A percentile compares a stretch with the other conserved stretches of the same genome.
phyloP scores from a whole-genome alignment of 768 basidiomycete genomes.

The Coprinellus micaceus region DNA sequence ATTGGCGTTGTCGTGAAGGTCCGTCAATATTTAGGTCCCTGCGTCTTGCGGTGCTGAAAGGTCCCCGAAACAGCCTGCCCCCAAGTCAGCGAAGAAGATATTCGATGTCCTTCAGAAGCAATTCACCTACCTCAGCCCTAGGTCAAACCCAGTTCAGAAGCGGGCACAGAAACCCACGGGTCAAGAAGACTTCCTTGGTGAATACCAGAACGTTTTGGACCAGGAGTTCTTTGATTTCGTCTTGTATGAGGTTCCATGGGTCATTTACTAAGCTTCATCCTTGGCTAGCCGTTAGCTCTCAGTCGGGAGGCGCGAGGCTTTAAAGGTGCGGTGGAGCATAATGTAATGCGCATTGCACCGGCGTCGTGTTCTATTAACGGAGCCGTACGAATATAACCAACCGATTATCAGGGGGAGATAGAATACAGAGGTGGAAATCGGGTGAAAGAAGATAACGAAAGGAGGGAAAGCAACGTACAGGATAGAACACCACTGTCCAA shows the following conservation, averaged over 20 bases:
- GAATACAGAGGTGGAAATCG: constrained; percentile 9
- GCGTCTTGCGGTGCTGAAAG: too few relatives aligned
- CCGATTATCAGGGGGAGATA: constrained; percentile 10
- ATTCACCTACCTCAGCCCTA: constrained; percentile 77
- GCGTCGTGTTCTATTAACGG: constrained; percentile 12
- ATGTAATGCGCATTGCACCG: too few relatives aligned
- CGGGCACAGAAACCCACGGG: constrained; percentile 31
- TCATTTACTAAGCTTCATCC: constrained; percentile 61
- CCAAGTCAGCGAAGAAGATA: constrained; percentile 78
- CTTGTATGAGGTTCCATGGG: constrained; percentile 90
- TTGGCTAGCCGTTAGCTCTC: too few relatives aligned
- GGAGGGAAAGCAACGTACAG: constrained; percentile 6
- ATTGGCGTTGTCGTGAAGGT: constrained; percentile 80
- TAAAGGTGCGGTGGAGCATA: too few relatives aligned
- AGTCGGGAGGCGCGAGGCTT: too few relatives aligned
- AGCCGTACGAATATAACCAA: constrained; percentile 12
- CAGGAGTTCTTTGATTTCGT: constrained; percentile 97
- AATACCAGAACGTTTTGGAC: constrained; percentile 90
- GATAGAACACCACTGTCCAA: constrained; percentile 2
- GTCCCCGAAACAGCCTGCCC: constrained; percentile 61
- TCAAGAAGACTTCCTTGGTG: constrained; percentile 76
- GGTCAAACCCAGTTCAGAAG: constrained; percentile 50
- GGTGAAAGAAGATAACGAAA: constrained; percentile 8
- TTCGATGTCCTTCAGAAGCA: constrained; percentile 70
- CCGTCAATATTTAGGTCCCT: not conserved